These are phyloP conservation scores for Parastagonospora avenae DNA, from an alignment of 2,329 filamentous ascomycete species.

Conservation along the genomic window DNA sequence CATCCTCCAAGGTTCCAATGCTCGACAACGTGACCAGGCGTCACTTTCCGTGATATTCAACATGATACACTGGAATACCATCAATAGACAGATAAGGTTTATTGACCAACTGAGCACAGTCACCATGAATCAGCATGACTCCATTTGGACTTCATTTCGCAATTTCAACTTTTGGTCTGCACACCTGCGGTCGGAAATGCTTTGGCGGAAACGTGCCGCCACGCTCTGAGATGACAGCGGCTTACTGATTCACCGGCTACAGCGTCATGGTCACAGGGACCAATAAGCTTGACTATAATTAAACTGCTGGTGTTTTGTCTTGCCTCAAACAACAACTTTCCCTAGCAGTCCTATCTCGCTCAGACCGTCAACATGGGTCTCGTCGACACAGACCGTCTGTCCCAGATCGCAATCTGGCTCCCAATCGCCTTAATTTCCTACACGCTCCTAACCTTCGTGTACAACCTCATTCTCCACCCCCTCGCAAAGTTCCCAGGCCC, in stretches of 20 bases:
- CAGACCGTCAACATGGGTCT: conserved; percentile 26
- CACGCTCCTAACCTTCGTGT: conserved; percentile 26
- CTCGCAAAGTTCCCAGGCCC: conserved; percentile 39
- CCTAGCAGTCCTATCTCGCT: conserved; percentile 25
- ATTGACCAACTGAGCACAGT: neutral
- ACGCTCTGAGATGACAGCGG: conserved; percentile 2
- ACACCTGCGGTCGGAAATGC: conserved; percentile 31
- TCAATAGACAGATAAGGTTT: neutral
- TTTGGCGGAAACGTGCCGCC: conserved; percentile 32
- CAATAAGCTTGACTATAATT: conserved; percentile 23
- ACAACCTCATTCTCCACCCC: conserved; percentile 37
- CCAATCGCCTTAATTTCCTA: conserved; percentile 32
- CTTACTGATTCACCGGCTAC: conserved; percentile 4
- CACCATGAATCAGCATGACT: neutral
- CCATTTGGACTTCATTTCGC: neutral
- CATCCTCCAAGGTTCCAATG: conserved; percentile 5
- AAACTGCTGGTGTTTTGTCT: conserved; percentile 4
- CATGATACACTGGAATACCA: neutral
- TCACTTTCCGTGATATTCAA: neutral
- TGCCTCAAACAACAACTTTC: neutral
- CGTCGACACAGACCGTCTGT: conserved; percentile 31
- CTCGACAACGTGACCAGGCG: conserved; percentile 22
- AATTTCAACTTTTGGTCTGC: conserved; percentile 21
- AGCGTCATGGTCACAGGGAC: conserved; percentile 26
- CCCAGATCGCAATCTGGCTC: conserved; percentile 24